phyloP scores from a whole-genome alignment of 768 basidiomycete species.

The Vishniacozyma victoriae region DNA sequence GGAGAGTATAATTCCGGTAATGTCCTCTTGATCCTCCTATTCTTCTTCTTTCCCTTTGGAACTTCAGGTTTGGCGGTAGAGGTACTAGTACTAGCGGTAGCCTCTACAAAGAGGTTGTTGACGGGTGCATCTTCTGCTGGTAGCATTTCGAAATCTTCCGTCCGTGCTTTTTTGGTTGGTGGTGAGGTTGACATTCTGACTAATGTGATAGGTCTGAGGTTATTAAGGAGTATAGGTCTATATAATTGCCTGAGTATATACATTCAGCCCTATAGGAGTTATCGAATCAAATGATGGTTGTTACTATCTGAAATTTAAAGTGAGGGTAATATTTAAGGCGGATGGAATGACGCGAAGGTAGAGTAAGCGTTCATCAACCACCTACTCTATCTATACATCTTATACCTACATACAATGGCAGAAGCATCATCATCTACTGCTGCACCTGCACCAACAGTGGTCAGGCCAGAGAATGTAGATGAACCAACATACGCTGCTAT shows the following conservation, averaged over 20 bases:
- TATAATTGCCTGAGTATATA: no score
- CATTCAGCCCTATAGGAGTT: no score
- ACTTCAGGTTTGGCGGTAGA: not conserved
- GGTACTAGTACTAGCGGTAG: not conserved
- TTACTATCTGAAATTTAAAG: constrained; percentile 11
- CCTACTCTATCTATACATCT: not conserved
- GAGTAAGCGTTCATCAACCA: not conserved
- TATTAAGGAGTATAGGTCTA: no score
- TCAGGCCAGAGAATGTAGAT: constrained; percentile 32
- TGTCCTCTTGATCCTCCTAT: constrained; percentile 45
- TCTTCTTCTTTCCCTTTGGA: constrained; percentile 15
- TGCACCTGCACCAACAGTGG: constrained; percentile 17
- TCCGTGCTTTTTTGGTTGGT: no score
- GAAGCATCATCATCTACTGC: constrained; percentile 22
- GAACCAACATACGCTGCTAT: constrained; percentile 45
- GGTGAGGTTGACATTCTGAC: no score
- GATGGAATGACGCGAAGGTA: no score
- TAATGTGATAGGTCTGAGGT: no score
- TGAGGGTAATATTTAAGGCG: constrained; percentile 6
- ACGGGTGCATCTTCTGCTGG: no score
- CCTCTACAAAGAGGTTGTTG: constrained; percentile 6
- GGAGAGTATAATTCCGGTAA: constrained; percentile 62
- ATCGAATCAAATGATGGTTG: no score
- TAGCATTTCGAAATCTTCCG: no score
- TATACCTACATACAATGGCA: not conserved